Conservation (phyloP, 2,329 filamentous ascomycete genomes). For the Penicillium janthinellum region DNA sequence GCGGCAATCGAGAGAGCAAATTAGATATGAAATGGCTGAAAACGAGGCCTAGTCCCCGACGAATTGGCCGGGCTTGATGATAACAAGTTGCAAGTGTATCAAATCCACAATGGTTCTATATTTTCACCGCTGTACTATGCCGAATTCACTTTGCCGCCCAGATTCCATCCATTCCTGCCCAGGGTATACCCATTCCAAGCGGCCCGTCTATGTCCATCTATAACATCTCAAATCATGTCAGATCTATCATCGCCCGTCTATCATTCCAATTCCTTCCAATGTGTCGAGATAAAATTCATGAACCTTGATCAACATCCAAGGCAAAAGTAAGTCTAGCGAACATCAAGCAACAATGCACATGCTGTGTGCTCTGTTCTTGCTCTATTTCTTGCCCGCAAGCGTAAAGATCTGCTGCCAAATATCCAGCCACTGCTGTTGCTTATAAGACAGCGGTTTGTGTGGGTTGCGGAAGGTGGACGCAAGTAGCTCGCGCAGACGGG, state of each 20-base stretch:
- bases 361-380: neutral
- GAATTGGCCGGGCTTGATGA: neutral
- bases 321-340: neutral
- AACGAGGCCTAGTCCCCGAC: neutral
- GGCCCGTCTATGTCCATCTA: neutral
- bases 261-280: neutral
- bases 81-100: neutral
- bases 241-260: neutral
- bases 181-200: constrained; percentile 3
- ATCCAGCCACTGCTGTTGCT: constrained; percentile 73
- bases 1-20: too few relatives aligned
- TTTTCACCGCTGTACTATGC: neutral
- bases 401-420: constrained; percentile 72
- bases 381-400: constrained; percentile 26
- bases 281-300: neutral
- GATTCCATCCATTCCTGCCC: neutral
- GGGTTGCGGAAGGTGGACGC: constrained; percentile 63
- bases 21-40: too few relatives aligned
- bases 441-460: constrained; percentile 51
- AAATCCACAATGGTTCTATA: neutral
- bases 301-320: too few relatives aligned
- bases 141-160: neutral
- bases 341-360: neutral
- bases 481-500: constrained; percentile 73
- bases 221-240: neutral